A percentile compares a stretch with the other conserved stretches of the same genome.
Conservation (phyloP, 176 grass and related monocot species). For the Olyra latifolia region DNA sequence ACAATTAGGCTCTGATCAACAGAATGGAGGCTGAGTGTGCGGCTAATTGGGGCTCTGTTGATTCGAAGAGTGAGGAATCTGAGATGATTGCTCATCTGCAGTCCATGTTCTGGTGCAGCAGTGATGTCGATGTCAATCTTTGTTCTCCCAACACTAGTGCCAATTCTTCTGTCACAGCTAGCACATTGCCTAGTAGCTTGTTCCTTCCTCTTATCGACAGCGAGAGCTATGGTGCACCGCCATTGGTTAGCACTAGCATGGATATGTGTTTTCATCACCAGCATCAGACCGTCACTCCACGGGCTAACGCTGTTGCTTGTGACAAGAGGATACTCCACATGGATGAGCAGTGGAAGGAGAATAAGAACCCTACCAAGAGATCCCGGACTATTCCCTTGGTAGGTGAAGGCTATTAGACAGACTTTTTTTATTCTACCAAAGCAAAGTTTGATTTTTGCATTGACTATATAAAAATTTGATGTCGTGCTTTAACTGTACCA, state of each 20-base stretch:
- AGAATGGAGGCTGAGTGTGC: conserved; percentile 37
- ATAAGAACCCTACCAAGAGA: not conserved
- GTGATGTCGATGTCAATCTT: conserved; percentile 14
- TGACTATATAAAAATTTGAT: not conserved
- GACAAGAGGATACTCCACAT: conserved; percentile 18
- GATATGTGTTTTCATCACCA: conserved; percentile 11
- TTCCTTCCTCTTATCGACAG: not conserved
- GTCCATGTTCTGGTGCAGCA: conserved; percentile 48
- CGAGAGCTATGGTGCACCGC: not conserved
- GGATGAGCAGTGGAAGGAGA: conserved; percentile 18
- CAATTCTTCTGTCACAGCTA: conserved; percentile 33
- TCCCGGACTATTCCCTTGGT: not conserved
- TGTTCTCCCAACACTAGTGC: conserved; percentile 21
- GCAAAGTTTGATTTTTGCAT: not conserved
- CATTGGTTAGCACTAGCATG: not conserved
- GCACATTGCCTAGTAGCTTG: not conserved
- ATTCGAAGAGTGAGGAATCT: conserved; percentile 38
- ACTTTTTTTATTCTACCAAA: not conserved
- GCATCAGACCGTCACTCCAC: not conserved
- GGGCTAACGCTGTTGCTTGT: not conserved
- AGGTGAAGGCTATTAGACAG: conserved; percentile 14
- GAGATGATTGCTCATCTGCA: conserved; percentile 51
- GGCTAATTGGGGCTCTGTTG: conserved; percentile 1
- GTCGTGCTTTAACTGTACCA: not conserved
- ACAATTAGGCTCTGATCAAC: not conserved